Base-by-base conservation (phyloP, 805 yeast species). In the Nadsonia fulvescens region DNA sequence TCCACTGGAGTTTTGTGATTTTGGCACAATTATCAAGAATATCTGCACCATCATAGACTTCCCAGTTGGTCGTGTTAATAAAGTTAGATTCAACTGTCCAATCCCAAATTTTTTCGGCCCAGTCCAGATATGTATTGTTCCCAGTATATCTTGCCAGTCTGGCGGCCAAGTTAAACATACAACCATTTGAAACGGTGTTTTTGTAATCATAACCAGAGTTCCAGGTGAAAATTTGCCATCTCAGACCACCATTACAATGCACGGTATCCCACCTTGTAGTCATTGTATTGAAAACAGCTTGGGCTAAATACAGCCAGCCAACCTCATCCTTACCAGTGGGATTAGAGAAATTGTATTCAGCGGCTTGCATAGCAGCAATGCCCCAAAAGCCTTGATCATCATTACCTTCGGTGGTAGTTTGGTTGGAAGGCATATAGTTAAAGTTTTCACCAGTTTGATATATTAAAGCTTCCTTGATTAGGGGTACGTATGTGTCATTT, bases 321-420 rank as follows among this genome's bases (percentile, higher is more conserved):
- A 81, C 81, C 29, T 65, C 51, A 15, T 52, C 58, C 1, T 37
- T 31, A n/a, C n/a, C n/a, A 47, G 64, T 54, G 1, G 83, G 82
- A 42, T 79, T 76, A 5, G 77, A 58, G 51, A 81, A 81, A 51
- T 76, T 76, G 44, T 77, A 63, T 44, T 79, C 93, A 2, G 81
- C 73, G 1, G 93, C 93, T 12, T 63, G 69, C 76, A 79, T 70
- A 2, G 60, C 91, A 1, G 91, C 74, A 21, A 81, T 56, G 1
- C 92, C 93, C 93, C 93, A 79, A 44, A 81, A 75, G 0, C 78
- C 92, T 52, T 79, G 93, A 57, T 79, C 93, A 57, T 79, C 93
- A 43, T 79, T 79, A 49, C 93, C 93, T 50, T 79, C 92, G 2
- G 89, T 71, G 7, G 73, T 62, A 8, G 81, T 63, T 48, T 81